Base-by-base conservation (phyloP, 2,329 filamentous ascomycete genomes). In the Neonectria magnoliae region DNA sequence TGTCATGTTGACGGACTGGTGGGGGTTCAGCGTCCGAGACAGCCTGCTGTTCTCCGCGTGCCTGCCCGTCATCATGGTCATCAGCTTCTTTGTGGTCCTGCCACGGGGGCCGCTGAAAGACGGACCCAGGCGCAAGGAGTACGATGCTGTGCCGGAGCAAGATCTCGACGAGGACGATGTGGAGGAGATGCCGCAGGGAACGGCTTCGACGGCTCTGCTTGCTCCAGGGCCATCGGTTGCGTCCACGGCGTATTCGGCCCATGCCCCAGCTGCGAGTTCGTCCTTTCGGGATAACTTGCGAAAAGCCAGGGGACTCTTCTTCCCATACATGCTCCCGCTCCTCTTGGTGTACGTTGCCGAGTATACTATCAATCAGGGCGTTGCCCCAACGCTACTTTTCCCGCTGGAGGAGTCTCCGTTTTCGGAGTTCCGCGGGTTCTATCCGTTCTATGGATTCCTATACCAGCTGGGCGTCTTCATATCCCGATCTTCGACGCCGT, bases 291-390 rank as follows among this genome's bases (percentile, higher is more conserved):
- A 77, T n/a, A 87, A 89, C 60, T 78, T 98, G 36, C 81, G 81
- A n/a, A 90, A 93, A 5, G 88, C 91, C 0, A 85, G 82, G 66
- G 83, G 85, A 0, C 83, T 98, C 1, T 91, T 98, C 75, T 82
- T 97, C 48, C 88, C 88, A 0, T 91, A 90, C 78, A 98, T 99
- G 94, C 84, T 97, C 4, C 96, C 96, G 0, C 85, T 99, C 14
- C 85, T 98, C 36, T 82, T 98, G 16, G 96, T 99, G 31, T 99
- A 98, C 77, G 87, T 98, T 38, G 93, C 94, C 61, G 96, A 99
- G 82, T 99, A 99, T 78, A 97, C 93, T 60, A 98, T 98, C 79
- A 98, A 98, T 81, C 94, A 97, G 81, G 95, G 94, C 38, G 93
- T 98, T 1, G 85, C 93, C 0, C 95, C 96, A 1, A 97, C 94